phyloP scores from a whole-genome alignment of 768 basidiomycete species.

The Xerocomellus chrysenteron region DNA sequence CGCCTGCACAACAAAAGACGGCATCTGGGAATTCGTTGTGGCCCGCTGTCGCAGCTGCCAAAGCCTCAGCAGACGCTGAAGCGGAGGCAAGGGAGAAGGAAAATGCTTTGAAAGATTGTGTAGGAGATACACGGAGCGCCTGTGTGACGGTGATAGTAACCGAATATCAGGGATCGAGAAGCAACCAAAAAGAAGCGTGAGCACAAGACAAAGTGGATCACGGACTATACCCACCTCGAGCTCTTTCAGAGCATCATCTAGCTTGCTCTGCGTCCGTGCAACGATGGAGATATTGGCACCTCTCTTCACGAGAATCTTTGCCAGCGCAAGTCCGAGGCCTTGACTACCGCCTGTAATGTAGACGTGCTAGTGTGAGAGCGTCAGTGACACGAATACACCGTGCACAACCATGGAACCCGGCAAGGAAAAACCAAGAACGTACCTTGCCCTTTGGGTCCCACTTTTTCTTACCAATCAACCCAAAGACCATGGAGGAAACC shows the following conservation, averaged over 20 bases:
- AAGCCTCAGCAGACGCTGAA: conserved; percentile 53
- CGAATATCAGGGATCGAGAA: not conserved
- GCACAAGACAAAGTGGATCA: not conserved
- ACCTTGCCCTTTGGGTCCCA: conserved; percentile 54
- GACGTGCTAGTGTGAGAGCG: conserved; percentile 54
- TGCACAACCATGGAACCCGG: too few species aligned
- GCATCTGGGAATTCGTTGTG: conserved; percentile 70
- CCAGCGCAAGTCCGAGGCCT: conserved; percentile 77
- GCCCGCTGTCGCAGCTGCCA: conserved; percentile 56
- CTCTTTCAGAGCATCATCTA: conserved; percentile 56
- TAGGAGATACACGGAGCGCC: conserved; percentile 50
- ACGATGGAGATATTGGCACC: conserved; percentile 88
- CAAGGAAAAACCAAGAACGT: not conserved
- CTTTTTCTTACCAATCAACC: conserved; percentile 28
- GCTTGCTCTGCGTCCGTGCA: conserved; percentile 65
- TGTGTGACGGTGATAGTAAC: conserved; percentile 23
- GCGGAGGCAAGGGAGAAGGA: conserved; percentile 63
- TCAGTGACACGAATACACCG: not conserved
- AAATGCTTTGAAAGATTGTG: conserved; percentile 64
- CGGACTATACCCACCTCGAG: conserved; percentile 56
- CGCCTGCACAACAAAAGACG: conserved; percentile 79
- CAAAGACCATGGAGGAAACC: conserved; percentile 19
- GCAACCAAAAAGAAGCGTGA: not conserved
- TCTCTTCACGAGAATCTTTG: conserved; percentile 57
- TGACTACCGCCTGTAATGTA: conserved; percentile 84